phyloP scores from a whole-genome alignment of 2,329 filamentous ascomycete genomes.

The Cryphonectria radicalis region DNA sequence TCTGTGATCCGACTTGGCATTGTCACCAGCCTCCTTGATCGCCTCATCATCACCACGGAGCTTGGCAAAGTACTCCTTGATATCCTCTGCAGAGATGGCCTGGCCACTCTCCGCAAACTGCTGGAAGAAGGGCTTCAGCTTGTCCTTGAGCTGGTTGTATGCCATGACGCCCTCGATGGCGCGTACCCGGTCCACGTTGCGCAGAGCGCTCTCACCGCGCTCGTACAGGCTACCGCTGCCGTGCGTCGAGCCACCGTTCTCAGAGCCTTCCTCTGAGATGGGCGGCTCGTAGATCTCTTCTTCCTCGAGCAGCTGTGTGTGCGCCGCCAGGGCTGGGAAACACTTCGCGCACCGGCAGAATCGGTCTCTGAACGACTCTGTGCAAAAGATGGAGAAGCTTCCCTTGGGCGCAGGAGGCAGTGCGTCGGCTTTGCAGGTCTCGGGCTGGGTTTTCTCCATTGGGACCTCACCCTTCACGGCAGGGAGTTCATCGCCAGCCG shows the following conservation, averaged over 20 bases:
- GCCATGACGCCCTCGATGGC: conserved; percentile 98
- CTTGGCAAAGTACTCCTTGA: conserved; percentile 95
- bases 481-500: conserved; percentile 20
- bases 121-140: conserved; percentile 91
- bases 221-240: conserved; percentile 86
- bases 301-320: conserved; percentile 87
- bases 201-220: conserved; percentile 88
- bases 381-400: conserved; percentile 81
- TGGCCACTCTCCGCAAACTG: conserved; percentile 91
- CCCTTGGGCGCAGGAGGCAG: conserved; percentile 61
- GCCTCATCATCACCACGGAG: conserved; percentile 83
- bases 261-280: conserved; percentile 69
- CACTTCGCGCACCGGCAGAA: conserved; percentile 85
- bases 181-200: conserved; percentile 87
- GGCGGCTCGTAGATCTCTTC: conserved; percentile 95
- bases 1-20: conserved; percentile 49
- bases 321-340: conserved; percentile 70
- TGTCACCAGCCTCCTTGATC: conserved; percentile 65
- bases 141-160: conserved; percentile 94
- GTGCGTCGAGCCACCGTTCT: conserved; percentile 59
- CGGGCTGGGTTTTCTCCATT: conserved; percentile 32
- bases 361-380: conserved; percentile 75
- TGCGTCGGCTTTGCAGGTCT: conserved; percentile 61
- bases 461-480: conserved; percentile 28
- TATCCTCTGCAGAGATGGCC: conserved; percentile 90